Conservation (phyloP, 768 basidiomycete species). For the Naganishia kalamii region DNA sequence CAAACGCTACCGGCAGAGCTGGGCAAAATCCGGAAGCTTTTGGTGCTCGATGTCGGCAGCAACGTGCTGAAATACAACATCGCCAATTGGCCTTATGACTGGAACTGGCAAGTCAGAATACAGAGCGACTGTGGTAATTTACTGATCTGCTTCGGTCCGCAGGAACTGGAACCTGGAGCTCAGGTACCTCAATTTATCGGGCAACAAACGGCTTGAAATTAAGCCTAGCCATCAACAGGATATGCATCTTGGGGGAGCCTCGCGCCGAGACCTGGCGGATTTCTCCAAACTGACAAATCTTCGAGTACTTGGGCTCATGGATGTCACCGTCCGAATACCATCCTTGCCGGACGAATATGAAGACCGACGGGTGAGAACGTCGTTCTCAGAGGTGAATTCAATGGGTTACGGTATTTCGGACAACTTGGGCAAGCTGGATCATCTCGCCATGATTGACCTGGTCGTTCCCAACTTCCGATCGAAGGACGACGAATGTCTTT, state of each 20-base stretch:
- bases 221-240: constrained; percentile 59
- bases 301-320: constrained; percentile 92
- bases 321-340: constrained; percentile 65
- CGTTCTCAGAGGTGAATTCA: constrained; percentile 74
- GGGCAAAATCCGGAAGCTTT: constrained; percentile 69
- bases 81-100: constrained; percentile 97
- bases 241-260: constrained; percentile 43
- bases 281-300: constrained; percentile 81
- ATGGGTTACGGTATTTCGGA: constrained; percentile 98
- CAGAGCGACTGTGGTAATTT: background rate
- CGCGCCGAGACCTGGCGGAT: constrained; percentile 59
- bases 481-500: constrained; percentile 71
- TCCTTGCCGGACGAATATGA: constrained; percentile 58
- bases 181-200: constrained; percentile 89
- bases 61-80: constrained; percentile 95
- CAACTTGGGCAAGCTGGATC: constrained; percentile 67
- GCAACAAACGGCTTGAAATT: constrained; percentile 93
- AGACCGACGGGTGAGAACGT: constrained; percentile 85
- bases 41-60: constrained; percentile 82
- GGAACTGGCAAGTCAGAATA: constrained; percentile 77
- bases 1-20: constrained; percentile 88
- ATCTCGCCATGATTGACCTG: constrained; percentile 82
- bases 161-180: constrained; percentile 84
- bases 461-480: constrained; percentile 79
- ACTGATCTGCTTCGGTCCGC: constrained; percentile 51